A percentile compares a stretch with the other conserved stretches of the same genome.
phyloP scores from a whole-genome alignment of 2,329 filamentous ascomycete species.

The Aureobasidium sp. region DNA sequence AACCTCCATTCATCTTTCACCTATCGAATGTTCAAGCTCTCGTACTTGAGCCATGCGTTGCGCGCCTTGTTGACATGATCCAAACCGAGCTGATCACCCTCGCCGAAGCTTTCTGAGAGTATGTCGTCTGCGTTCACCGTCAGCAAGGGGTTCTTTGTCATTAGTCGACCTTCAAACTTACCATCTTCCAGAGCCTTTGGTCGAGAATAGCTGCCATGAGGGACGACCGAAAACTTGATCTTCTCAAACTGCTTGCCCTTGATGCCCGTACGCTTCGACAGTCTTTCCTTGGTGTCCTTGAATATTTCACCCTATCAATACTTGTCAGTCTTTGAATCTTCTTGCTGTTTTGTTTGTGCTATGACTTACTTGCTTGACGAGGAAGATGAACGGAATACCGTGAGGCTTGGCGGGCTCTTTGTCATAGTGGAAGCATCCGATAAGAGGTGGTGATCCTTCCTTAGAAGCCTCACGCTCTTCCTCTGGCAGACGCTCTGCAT shows the following conservation, averaged over 20 bases:
- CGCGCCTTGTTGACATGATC: slow-evolving; percentile 56
- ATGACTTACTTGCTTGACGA: slow-evolving; percentile 64
- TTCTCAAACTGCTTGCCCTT: slow-evolving; percentile 99
- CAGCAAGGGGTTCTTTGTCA: neutral
- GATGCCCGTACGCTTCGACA: slow-evolving; percentile 85
- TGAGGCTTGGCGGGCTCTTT: slow-evolving; percentile 77
- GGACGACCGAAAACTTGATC: slow-evolving; percentile 87
- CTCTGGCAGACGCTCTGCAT: slow-evolving; percentile 71
- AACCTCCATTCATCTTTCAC: neutral
- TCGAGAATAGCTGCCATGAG: slow-evolving; percentile 59
- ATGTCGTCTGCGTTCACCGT: slow-evolving; percentile 32
- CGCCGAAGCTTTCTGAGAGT: slow-evolving; percentile 34
- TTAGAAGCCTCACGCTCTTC: slow-evolving; percentile 44
- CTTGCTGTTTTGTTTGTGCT: neutral
- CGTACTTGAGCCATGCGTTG: slow-evolving; percentile 50
- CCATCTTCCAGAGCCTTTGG: slow-evolving; percentile 81
- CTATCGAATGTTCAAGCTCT: slow-evolving; percentile 55
- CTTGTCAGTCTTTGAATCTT: neutral
- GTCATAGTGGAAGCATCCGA: slow-evolving; percentile 87
- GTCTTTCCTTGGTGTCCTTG: slow-evolving; percentile 84
- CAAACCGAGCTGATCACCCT: slow-evolving; percentile 39
- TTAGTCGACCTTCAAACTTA: slow-evolving; percentile 37
- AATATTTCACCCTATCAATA: slow-evolving; percentile 65
- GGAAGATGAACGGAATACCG: slow-evolving; percentile 83
- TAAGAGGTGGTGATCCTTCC: slow-evolving; percentile 59